These are phyloP conservation scores for Lactarius indigo DNA, from an alignment of 768 basidiomycete genomes.

Conservation along the genomic window DNA sequence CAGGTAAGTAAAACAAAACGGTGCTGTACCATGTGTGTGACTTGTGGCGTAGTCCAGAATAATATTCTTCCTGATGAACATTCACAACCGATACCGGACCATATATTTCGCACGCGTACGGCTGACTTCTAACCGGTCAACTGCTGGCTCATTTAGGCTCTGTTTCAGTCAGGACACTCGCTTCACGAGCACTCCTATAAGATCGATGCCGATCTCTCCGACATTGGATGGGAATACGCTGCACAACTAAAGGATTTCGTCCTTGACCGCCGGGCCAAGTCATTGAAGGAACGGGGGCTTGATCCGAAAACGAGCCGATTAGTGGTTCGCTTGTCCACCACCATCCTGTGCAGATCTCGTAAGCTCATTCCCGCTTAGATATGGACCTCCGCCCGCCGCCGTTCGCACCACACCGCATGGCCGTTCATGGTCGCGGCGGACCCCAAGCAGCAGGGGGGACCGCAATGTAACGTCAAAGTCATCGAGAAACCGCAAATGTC, in stretches of 20 bases:
- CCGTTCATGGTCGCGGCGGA: conserved; percentile 59
- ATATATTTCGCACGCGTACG: conserved; percentile 96
- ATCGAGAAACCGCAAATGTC: conserved; percentile 95
- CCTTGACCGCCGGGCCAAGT: conserved; percentile 73
- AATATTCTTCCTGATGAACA: conserved; percentile 99
- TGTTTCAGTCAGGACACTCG: conserved; percentile 87
- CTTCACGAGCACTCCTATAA: conserved; percentile 98
- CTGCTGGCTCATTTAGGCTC: background rate
- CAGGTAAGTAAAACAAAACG: conserved; percentile 47
- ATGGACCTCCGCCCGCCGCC: conserved; percentile 93
- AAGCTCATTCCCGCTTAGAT: conserved; percentile 49
- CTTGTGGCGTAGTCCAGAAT: conserved; percentile 67
- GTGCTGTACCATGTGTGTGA: conserved; percentile 4
- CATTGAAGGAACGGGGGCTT: conserved; percentile 67
- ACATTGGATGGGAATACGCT: conserved; percentile 94
- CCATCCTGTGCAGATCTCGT: background rate
- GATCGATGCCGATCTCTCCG: conserved; percentile 95
- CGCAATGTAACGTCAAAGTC: conserved; percentile 63
- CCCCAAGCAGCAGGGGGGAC: conserved; percentile 25
- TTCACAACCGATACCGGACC: conserved; percentile 87
- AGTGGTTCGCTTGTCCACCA: conserved; percentile 47
- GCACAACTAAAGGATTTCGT: conserved; percentile 88
- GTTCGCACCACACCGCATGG: conserved; percentile 95
- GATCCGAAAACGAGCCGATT: conserved; percentile 56
- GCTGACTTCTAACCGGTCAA: conserved; percentile 31